A percentile compares a stretch with the other conserved stretches of the same genome.
Conservation (phyloP, 352 stramenopile species). For the Phytophthora sojae region DNA sequence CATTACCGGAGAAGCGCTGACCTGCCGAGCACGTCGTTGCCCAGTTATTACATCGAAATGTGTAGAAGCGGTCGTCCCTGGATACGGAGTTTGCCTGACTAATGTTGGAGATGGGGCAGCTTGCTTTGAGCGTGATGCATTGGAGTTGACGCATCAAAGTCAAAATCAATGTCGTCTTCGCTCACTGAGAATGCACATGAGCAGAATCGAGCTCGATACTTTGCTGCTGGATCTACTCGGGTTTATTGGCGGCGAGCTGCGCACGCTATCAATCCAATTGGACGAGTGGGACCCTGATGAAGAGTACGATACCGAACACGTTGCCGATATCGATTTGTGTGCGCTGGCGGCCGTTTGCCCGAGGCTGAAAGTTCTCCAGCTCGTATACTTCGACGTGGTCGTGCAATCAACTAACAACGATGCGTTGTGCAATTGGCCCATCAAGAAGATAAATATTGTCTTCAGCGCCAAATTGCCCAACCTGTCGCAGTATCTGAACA, state of each 20-base stretch:
- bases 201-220: background rate
- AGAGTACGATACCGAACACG: background rate
- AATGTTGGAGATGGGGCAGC: background rate
- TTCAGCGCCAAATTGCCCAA: background rate
- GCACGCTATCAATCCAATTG: background rate
- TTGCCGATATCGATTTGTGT: background rate
- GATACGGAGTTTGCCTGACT: constrained; percentile 1
- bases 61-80: constrained; percentile 2
- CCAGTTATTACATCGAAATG: background rate
- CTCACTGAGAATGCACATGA: background rate
- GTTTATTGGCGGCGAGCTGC: background rate
- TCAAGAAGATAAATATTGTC: constrained; percentile 2
- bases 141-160: background rate
- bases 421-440: background rate
- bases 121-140: background rate
- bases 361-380: background rate
- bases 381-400: background rate
- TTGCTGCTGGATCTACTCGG: constrained; percentile 3
- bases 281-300: background rate
- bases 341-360: background rate
- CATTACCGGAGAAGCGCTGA: background rate
- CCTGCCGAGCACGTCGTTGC: background rate
- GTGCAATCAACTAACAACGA: background rate
- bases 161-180: background rate
- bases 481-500: background rate